Percentiles rank a stretch among this genome's conserved stretches.
Evolutionary conservation across 257 asterid genomes (phyloP).

Genomic region (Petunia secreta): DNA sequence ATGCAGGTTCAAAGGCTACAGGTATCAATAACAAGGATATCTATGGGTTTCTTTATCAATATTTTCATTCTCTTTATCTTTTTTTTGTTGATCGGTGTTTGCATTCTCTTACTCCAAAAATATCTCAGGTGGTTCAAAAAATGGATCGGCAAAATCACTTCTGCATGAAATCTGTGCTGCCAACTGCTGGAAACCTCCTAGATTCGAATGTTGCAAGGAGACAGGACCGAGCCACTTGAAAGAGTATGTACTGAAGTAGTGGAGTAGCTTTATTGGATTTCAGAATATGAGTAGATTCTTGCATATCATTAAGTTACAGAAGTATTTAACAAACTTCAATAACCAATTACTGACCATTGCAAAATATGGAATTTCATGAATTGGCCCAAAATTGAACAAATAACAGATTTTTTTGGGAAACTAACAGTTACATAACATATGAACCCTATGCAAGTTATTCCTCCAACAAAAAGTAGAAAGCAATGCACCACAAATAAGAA

Average conservation of each 20-base stretch:
- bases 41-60: conserved; percentile 25
- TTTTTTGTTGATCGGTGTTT: conserved; percentile 22
- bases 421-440: neutral
- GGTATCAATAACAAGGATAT: conserved; percentile 46
- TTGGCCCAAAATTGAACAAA: neutral
- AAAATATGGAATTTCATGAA: neutral
- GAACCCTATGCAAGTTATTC: neutral
- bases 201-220: conserved; percentile 70
- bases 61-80: neutral
- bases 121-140: conserved; percentile 47
- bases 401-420: neutral
- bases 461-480: neutral
- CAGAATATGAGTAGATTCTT: conserved; percentile 14
- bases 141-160: conserved; percentile 64
- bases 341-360: neutral
- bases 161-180: conserved; percentile 72
- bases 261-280: neutral
- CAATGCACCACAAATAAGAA: neutral
- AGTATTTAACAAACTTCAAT: neutral
- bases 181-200: conserved; percentile 88
- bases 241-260: conserved; percentile 59
- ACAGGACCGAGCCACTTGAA: conserved; percentile 76
- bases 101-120: conserved; percentile 32
- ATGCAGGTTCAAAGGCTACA: conserved; percentile 41
- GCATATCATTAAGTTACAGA: neutral